Base-by-base conservation (phyloP, 192 early-diverging fungal genomes). In the Podila epicladia region DNA sequence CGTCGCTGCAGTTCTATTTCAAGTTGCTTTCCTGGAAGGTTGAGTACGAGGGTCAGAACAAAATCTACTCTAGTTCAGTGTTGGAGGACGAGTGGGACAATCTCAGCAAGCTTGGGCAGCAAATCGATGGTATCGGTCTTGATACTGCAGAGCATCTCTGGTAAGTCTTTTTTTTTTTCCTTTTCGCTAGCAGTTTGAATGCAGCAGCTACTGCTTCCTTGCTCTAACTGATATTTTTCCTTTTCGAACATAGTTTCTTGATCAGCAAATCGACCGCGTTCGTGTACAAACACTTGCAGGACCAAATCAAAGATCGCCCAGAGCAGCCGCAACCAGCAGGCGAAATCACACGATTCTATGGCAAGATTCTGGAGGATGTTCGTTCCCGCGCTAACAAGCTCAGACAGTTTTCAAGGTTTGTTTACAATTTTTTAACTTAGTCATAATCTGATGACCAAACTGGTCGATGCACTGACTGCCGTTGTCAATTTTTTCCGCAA, bases 11-110 rank as follows among this genome's bases (percentile, higher is more conserved):
- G 41, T 95, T 87, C 55, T 97, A 96, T 71, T 95, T 95, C 62
- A 87, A 88, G 31, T 82, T 97, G 38, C 74, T 97, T 15, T 88
- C 91, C 11, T 92, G 90, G 86, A 95, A 93, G 71, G 83, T 92
- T 45, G 86, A 88, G 50, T 72, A 85, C 49, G 88, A 86, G 66
- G 87, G 82, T 64, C 89, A 90, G 65, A 80, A 79, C 5, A 86
- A 83, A 48, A 76, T 89, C 48, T 87, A 87, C 65, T 90, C 91
- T 64, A 93, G 94, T 75, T 92, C 93, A 66, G 96, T 93, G 17
- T 83, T 97, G 70, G 93, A 95, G 71, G 89, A 83, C 66, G 94
- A 96, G 74, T 97, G 95, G 94, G 86, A 92, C n/a, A 93, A 92
- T 62, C 66, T 95, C 62, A 87, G 87, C 41, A 85, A 85, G 15